Evolutionary conservation across 2,329 filamentous ascomycete genomes (phyloP), one percentile per base, ranked within the genome.

Genomic region (Plectosphaerella plurivora): DNA sequence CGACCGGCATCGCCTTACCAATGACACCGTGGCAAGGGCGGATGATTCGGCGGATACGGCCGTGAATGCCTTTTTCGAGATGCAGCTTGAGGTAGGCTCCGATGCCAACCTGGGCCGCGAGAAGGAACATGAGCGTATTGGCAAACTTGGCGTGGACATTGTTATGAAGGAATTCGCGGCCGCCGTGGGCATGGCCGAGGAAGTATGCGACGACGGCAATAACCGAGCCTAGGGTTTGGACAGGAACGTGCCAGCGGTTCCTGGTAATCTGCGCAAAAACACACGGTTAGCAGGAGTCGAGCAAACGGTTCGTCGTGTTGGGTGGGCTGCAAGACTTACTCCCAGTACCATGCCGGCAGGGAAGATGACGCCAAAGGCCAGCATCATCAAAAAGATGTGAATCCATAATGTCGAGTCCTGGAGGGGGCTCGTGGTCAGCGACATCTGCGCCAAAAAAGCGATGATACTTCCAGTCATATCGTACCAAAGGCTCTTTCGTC

Each of bases 291-390:
- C 41, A 55, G 53, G 28, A 60, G 20, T 18, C 15, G 8, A 10
- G 12, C 8, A 3, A 18, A 25, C 7, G 6, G 14, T 7, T 28
- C 15, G 18, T 22, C 8, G 4, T 33, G 28, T 33, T 12, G 8
- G 28, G 7, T 33, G 28, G 28, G 11, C 28, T 33, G 28, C 28
- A 12, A 44, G 47, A 73, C 87, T 63, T 82, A 94, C 89, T 54
- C 93, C 93, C 16, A 97, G 76, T 42, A 97, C 91, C 93, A 99
- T 97, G 61, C 94, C 94, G 15, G 90, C 79, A 11, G 94, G 94
- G 64, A 96, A 97, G 54, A 97, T 82, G 60, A 99, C 78, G 56
- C 94, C 94, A 76, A 95, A 97, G 53, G 91, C 84, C 53, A 94
- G 65, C 68, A 86, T 87, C 78, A 96, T 92, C 45, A 96, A 71